phyloP scores from a whole-genome alignment of 2,329 filamentous ascomycete species.

The Arthrobotrys megalospora region DNA sequence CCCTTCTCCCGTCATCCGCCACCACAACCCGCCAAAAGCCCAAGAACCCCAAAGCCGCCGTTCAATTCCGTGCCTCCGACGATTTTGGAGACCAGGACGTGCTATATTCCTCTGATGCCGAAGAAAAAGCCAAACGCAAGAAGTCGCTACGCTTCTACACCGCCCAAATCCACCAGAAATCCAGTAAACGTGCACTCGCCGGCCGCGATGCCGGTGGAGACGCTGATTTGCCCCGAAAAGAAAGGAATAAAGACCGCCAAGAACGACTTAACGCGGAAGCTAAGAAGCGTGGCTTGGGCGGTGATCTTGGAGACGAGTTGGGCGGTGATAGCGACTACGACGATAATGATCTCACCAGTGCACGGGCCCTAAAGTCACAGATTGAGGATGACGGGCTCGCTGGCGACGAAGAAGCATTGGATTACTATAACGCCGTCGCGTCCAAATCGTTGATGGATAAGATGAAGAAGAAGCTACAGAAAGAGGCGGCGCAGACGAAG shows the following conservation, averaged over 20 bases:
- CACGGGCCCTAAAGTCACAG: constrained; percentile 62
- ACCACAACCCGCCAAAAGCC: constrained; percentile 51
- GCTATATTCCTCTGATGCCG: constrained; percentile 82
- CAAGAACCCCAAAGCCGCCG: constrained; percentile 62
- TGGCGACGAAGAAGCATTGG: constrained; percentile 72
- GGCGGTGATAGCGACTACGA: constrained; percentile 70
- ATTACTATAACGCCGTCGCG: constrained; percentile 92
- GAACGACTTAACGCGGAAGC: constrained; percentile 90
- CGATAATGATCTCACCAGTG: constrained; percentile 50
- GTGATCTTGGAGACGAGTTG: constrained; percentile 73
- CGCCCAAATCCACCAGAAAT: constrained; percentile 94
- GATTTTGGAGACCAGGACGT: constrained; percentile 93
- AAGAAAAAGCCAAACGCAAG: constrained; percentile 89
- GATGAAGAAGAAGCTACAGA: constrained; percentile 78
- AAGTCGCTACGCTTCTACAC: constrained; percentile 98
- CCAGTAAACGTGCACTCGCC: constrained; percentile 83
- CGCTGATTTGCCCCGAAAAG: constrained; percentile 86
- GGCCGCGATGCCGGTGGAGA: constrained; percentile 84
- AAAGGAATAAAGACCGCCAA: constrained; percentile 87
- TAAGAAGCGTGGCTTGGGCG: constrained; percentile 77
- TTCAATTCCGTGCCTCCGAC: constrained; percentile 73
- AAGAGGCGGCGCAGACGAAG: constrained; percentile 75
- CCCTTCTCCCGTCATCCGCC: constrained; percentile 37
- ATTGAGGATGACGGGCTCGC: constrained; percentile 64
- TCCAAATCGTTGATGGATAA: constrained; percentile 66